Evolutionary conservation across 495 filamentous ascomycete species (phyloP).

Genomic region (Hyphodiscus hymeniophilus): DNA sequence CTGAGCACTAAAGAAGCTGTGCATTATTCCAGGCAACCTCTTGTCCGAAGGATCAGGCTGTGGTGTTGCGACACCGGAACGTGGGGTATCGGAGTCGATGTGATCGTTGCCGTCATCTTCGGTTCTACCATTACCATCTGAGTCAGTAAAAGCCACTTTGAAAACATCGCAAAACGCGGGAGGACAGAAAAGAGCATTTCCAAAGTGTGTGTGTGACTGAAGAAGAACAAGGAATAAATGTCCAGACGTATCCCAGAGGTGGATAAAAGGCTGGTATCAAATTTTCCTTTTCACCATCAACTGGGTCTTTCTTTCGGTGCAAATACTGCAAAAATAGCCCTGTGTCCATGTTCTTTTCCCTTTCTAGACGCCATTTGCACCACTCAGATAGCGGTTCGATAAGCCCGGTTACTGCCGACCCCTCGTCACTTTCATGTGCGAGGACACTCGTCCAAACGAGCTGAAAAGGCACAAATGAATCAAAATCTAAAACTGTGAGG

Average conservation of each 20-base stretch:
- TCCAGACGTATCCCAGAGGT: neutral
- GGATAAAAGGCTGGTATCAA: neutral
- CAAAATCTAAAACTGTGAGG: too few relatives aligned
- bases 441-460: too few relatives aligned
- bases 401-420: slow-evolving; percentile 17
- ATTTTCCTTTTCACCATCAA: neutral
- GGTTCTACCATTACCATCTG: slow-evolving; percentile 23
- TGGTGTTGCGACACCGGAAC: slow-evolving; percentile 78
- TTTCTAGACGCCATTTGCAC: slow-evolving; percentile 3
- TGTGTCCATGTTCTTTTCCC: slow-evolving; percentile 7
- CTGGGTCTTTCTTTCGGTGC: neutral
- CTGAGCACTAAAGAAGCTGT: slow-evolving; percentile 90
- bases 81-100: slow-evolving; percentile 74
- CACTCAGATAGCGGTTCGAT: slow-evolving; percentile 23
- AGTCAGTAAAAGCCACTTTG: slow-evolving; percentile 18
- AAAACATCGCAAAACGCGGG: neutral
- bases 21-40: slow-evolving; percentile 79
- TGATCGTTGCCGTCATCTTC: slow-evolving; percentile 64
- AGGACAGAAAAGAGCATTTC: neutral
- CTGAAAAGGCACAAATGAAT: too few relatives aligned
- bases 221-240: neutral
- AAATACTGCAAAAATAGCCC: slow-evolving; percentile 6
- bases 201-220: neutral
- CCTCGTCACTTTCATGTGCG: slow-evolving; percentile 22
- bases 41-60: slow-evolving; percentile 85